phyloP scores from a whole-genome alignment of 2,329 filamentous ascomycete genomes.

The Monosporascus sp. region DNA sequence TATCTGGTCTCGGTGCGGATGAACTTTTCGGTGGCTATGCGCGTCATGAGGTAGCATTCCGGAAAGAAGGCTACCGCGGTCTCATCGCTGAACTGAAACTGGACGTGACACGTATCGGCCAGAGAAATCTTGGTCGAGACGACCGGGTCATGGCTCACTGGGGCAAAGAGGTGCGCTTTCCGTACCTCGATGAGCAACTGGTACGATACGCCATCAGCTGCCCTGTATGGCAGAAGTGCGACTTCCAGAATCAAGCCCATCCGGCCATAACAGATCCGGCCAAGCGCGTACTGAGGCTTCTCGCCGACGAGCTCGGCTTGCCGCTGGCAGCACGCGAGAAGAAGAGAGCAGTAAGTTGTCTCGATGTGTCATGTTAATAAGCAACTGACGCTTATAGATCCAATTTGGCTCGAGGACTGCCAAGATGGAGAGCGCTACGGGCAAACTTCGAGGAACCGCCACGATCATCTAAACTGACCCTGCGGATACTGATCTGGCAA shows the following conservation, averaged over 20 bases:
- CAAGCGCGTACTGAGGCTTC: slow-evolving; percentile 73
- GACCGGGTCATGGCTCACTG: slow-evolving; percentile 88
- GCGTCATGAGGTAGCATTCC: slow-evolving; percentile 73
- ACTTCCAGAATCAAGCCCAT: slow-evolving; percentile 56
- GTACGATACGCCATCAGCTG: slow-evolving; percentile 72
- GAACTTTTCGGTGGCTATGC: slow-evolving; percentile 94
- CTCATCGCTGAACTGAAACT: slow-evolving; percentile 78
- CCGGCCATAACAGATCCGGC: slow-evolving; percentile 59
- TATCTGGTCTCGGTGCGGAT: slow-evolving; percentile 91
- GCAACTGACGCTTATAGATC: slow-evolving; percentile 44
- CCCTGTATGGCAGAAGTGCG: slow-evolving; percentile 81
- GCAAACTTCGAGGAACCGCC: slow-evolving; percentile 64
- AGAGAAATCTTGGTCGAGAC: slow-evolving; percentile 91
- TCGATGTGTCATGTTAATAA: neutral
- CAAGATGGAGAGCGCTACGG: slow-evolving; percentile 63
- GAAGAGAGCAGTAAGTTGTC: slow-evolving; percentile 71
- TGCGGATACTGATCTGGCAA: slow-evolving; percentile 2
- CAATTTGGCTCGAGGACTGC: slow-evolving; percentile 79
- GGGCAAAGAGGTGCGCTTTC: slow-evolving; percentile 83
- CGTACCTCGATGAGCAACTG: slow-evolving; percentile 82
- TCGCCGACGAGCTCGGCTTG: slow-evolving; percentile 73
- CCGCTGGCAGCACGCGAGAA: slow-evolving; percentile 70
- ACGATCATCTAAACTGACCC: slow-evolving; percentile 38
- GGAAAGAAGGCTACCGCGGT: slow-evolving; percentile 60
- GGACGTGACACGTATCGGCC: slow-evolving; percentile 79